Conservation (phyloP, 2,329 filamentous ascomycete genomes). For the Fusarium haematococcum region DNA sequence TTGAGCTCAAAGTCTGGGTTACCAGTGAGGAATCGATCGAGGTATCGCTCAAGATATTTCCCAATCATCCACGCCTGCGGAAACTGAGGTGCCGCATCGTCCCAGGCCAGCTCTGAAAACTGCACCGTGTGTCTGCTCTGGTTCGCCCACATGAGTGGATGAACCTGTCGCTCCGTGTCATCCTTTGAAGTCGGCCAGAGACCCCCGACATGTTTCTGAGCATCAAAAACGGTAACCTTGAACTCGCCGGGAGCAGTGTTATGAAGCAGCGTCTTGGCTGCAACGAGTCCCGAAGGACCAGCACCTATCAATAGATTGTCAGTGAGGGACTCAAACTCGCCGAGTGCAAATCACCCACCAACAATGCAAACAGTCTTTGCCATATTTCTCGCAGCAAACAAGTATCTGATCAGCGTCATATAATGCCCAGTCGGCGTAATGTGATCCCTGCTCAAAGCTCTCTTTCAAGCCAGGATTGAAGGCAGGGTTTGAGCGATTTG, state of each 20-base stretch:
- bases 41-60: constrained; percentile 75
- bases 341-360: constrained; percentile 44
- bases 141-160: constrained; percentile 78
- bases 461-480: constrained; percentile 5
- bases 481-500: constrained; percentile 41
- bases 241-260: constrained; percentile 67
- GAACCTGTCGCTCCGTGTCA: constrained; percentile 65
- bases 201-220: constrained; percentile 74
- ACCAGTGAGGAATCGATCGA: constrained; percentile 65
- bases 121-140: constrained; percentile 82
- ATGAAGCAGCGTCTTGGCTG: constrained; percentile 78
- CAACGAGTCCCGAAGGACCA: constrained; percentile 75
- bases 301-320: constrained; percentile 61
- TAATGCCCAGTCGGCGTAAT: neutral
- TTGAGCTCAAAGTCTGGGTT: constrained; percentile 57
- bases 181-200: constrained; percentile 75
- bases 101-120: constrained; percentile 80
- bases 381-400: constrained; percentile 44
- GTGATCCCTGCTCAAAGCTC: constrained; percentile 8
- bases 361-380: constrained; percentile 56
- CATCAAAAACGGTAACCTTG: constrained; percentile 77
- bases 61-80: constrained; percentile 84
- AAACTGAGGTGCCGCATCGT: constrained; percentile 69
- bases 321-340: neutral
- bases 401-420: constrained; percentile 37